Evolutionary conservation across 495 filamentous ascomycete species (phyloP).

Genomic region (Immersiella caudata): DNA sequence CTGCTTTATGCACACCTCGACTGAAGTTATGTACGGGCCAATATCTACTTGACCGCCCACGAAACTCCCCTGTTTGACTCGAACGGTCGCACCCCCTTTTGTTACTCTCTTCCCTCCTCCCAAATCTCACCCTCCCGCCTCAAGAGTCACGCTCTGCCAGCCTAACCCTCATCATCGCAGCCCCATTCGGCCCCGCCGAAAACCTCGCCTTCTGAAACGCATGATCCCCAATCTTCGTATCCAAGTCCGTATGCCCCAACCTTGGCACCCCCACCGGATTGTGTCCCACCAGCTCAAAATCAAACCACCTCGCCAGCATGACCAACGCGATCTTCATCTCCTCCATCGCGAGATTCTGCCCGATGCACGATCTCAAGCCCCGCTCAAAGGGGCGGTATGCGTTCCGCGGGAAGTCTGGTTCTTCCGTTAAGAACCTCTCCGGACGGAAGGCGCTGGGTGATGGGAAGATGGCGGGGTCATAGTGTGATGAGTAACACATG

Average conservation of each 20-base stretch:
- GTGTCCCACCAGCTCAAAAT: slow-evolving; percentile 41
- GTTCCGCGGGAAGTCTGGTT: slow-evolving; percentile 15
- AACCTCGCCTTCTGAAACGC: slow-evolving; percentile 9
- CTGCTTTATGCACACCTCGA: too few relatives aligned
- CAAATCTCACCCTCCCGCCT: background rate
- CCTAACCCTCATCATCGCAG: background rate
- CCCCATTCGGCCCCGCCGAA: slow-evolving; percentile 11
- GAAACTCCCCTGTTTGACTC: too few relatives aligned
- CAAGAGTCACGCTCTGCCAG: background rate
- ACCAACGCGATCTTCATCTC: slow-evolving; percentile 46
- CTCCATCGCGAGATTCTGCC: slow-evolving; percentile 49
- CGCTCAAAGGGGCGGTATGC: slow-evolving; percentile 46
- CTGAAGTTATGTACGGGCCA: too few relatives aligned
- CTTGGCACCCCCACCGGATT: slow-evolving; percentile 13
- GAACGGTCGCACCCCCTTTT: too few relatives aligned
- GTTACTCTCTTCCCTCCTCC: background rate
- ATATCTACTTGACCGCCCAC: too few relatives aligned
- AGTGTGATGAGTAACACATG: slow-evolving; percentile 14
- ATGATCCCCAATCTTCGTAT: slow-evolving; percentile 15
- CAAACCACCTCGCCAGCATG: slow-evolving; percentile 46
- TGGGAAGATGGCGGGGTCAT: slow-evolving; percentile 13
- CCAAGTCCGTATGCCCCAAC: slow-evolving; percentile 12
- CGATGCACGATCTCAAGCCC: slow-evolving; percentile 51
- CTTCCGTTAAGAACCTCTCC: slow-evolving; percentile 1
- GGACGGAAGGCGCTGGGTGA: background rate